Evolutionary conservation across 225 moss, liverwort and hornwort species (phyloP), one percentile per base, ranked within the genome.

Genomic region (Asterella californica): DNA sequence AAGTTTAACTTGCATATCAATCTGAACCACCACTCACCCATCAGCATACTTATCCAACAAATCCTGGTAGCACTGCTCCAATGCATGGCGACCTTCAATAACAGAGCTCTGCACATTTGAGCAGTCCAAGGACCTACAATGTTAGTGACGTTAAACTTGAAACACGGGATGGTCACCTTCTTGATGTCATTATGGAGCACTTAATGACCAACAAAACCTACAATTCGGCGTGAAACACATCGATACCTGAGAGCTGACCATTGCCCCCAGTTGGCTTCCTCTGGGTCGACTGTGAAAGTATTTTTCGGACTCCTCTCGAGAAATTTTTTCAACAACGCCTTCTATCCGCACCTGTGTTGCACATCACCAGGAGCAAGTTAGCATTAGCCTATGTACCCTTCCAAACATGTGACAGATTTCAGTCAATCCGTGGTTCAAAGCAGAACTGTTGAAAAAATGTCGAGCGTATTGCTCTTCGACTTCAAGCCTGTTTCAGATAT

Each of bases 191-290:
- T 48, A 74, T 7, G 15, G 2, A 11, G 17, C 33, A n/a, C 15
- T 27, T 27, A 17, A 3, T 67, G 33, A 34, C 33, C 32, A 9
- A 52, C 52, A 17, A 67, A 67, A 6, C 11, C 9, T 67, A 36
- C 32, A 67, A 6, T 15, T 36, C 34, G 32, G 53, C 30, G 18
- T 11, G 29, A 27, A 33, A 29, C 36, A 37, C 9, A 19, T 57
- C 24, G 14, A 18, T 86, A 95, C 95, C 95, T 96, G 97, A 22
- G 85, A 81, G 77, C 99, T 99, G 77, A 90, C 99, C 59, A 92
- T 86, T 71, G 99, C 95, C 37, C 99, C 99, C 66, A 99, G 80
- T 82, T 95, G 99, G 86, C 99, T 99, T 79, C 99, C 99, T 87
- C 91, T 85, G 30, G 95, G 99, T 52, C 95, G 91, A 79, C 90